These are phyloP conservation scores for Vitis rotundifolia DNA, from an alignment of 164 flowering plant species.

Conservation along the genomic window DNA sequence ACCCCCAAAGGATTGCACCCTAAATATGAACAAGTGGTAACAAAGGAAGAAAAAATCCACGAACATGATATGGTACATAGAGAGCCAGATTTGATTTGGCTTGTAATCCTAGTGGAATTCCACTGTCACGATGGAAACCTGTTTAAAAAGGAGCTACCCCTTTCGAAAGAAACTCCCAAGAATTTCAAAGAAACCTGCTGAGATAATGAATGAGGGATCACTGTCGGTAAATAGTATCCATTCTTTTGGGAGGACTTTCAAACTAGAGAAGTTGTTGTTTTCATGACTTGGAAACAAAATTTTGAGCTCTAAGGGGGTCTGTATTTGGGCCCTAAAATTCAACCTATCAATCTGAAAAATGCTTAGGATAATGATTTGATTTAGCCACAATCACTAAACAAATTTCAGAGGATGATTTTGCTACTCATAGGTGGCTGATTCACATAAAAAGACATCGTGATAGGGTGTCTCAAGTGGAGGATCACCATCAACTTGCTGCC, in stretches of 20 bases:
- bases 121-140: no score
- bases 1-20: no score
- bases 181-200: no score
- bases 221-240: background rate
- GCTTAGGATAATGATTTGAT: background rate
- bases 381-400: background rate
- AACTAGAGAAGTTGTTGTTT: slow-evolving; percentile 12
- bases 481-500: slow-evolving; percentile 2
- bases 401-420: no score
- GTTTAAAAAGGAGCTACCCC: no score
- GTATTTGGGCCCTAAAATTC: slow-evolving; percentile 11
- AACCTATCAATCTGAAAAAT: background rate
- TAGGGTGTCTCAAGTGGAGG: background rate
- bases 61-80: no score
- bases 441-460: background rate
- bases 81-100: no score
- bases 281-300: slow-evolving; percentile 9
- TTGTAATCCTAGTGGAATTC: no score
- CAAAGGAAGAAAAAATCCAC: no score
- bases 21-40: no score
- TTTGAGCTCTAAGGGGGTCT: slow-evolving; percentile 12
- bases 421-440: background rate
- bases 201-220: background rate
- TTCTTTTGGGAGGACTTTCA: slow-evolving; percentile 20
- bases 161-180: background rate